A percentile compares a stretch with the other conserved stretches of the same genome.
Evolutionary conservation across 2,329 filamentous ascomycete species (phyloP).

Genomic region (Byssothecium circinans): DNA sequence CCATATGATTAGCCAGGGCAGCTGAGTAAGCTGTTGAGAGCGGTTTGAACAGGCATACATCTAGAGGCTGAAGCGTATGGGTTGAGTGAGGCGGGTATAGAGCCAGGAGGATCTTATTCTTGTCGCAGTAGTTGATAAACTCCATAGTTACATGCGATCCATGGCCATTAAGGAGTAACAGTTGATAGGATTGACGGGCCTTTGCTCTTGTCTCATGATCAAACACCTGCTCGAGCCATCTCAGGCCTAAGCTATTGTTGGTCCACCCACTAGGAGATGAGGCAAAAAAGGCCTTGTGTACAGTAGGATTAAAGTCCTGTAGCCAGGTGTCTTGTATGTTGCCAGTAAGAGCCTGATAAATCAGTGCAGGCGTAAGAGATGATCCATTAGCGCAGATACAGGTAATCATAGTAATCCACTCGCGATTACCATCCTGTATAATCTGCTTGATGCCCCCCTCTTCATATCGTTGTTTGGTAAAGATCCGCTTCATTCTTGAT

Average conservation of each 20-base stretch:
- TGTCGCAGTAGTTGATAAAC: constrained; percentile 30
- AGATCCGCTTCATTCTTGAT: constrained; percentile 4
- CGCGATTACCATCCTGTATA: constrained; percentile 8
- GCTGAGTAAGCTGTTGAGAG: constrained; percentile 6
- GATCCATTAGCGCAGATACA: constrained; percentile 12
- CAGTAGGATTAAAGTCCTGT: constrained; percentile 4
- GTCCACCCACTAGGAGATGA: constrained; percentile 4
- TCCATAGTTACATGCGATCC: constrained; percentile 1
- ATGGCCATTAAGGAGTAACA: constrained; percentile 8
- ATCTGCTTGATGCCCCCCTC: neutral
- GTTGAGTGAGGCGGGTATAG: constrained; percentile 12
- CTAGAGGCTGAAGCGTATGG: constrained; percentile 5
- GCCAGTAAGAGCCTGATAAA: constrained; percentile 8
- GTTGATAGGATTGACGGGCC: neutral
- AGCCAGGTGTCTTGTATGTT: constrained; percentile 10
- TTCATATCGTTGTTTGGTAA: neutral
- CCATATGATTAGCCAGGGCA: constrained; percentile 3
- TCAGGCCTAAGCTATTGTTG: neutral
- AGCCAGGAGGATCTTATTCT: constrained; percentile 11
- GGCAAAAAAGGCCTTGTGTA: constrained; percentile 1
- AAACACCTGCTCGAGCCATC: constrained; percentile 10
- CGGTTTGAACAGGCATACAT: constrained; percentile 7
- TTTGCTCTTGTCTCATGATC: neutral
- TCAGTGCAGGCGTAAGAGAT: constrained; percentile 9
- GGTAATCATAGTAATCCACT: constrained; percentile 9